These are phyloP conservation scores for Phaffia rhodozyma DNA, from an alignment of 1,284 basidiomycete species.

Conservation along the genomic window DNA sequence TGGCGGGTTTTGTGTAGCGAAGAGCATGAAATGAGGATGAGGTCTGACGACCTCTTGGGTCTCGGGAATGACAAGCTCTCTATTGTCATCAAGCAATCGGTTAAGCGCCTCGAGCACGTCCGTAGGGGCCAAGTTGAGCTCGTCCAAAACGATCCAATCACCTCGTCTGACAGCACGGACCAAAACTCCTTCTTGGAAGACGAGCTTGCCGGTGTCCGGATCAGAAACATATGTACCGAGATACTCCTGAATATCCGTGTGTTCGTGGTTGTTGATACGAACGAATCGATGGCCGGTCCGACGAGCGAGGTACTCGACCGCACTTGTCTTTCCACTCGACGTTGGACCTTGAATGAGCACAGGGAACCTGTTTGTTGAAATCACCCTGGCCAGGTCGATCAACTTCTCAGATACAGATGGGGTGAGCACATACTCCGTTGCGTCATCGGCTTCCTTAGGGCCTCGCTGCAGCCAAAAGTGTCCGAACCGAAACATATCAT, in stretches of 20 bases:
- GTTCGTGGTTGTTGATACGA: conserved; percentile 99
- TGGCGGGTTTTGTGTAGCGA: conserved; percentile 96
- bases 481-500: conserved; percentile 69
- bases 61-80: conserved; percentile 90
- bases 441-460: conserved; percentile 45
- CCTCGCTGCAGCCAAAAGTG: conserved; percentile 84
- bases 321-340: conserved; percentile 93
- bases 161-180: conserved; percentile 85
- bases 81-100: conserved; percentile 90
- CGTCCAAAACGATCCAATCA: conserved; percentile 97
- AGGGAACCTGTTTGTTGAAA: conserved; percentile 78
- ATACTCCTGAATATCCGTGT: conserved; percentile 98
- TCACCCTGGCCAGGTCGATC: conserved; percentile 79
- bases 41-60: conserved; percentile 90
- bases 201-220: conserved; percentile 76
- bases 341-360: conserved; percentile 97
- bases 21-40: conserved; percentile 94
- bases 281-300: conserved; percentile 92
- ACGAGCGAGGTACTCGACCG: conserved; percentile 88
- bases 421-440: conserved; percentile 81
- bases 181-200: conserved; percentile 87
- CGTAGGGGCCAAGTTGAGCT: conserved; percentile 93
- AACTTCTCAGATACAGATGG: conserved; percentile 94
- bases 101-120: conserved; percentile 97
- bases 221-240: conserved; percentile 95